Evolutionary conservation across 768 basidiomycete species (phyloP), one percentile per base, ranked within the genome.

Genomic region (Cystofilobasidium ferigula): DNA sequence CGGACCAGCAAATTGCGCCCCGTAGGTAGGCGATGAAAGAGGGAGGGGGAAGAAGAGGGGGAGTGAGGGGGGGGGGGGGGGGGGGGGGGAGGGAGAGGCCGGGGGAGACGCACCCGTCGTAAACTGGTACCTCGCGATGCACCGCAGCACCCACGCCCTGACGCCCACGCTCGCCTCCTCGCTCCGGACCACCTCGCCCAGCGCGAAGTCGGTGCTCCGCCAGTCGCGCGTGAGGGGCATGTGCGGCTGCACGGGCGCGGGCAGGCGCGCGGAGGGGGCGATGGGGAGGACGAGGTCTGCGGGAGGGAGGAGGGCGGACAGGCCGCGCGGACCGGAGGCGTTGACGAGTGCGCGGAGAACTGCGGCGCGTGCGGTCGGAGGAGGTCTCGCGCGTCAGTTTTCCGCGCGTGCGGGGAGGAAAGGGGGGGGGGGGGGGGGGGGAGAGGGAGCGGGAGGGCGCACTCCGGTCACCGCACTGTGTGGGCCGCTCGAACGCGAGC

Each of bases 391-490:
- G 40, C 40, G 20, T 10, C 10, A 42, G 20, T 42, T 20, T n/a
- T n/a, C n/a, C n/a, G n/a, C n/a, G n/a, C n/a, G n/a, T n/a, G n/a
- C n/a, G n/a, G n/a, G n/a, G n/a, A n/a, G n/a, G n/a, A n/a, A n/a
- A n/a, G n/a, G n/a, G n/a, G n/a, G 12, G 8, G 20, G 14, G 42
- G 5, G 10, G 20, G 13, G 5, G 18, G 13, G 20, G 3, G 48
- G 30, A 28, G 5, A 53, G 6, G 48, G 48, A 10, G 5, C 6
- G 32, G 45, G 18, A 22, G 30, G 28, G 20, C 51, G 51, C 16
- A 54, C 51, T 28, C 61, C 74, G 74, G 60, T 76, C 76, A 3
- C 76, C 76, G 48, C 76, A 76, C 16, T 28, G 40, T 10, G 70
- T 70, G 1, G 74, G 72, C 51, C 73, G 69, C 45, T 71, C 69